Evolutionary conservation across 495 filamentous ascomycete species (phyloP).

Genomic region (Alectoria sarmentosa): DNA sequence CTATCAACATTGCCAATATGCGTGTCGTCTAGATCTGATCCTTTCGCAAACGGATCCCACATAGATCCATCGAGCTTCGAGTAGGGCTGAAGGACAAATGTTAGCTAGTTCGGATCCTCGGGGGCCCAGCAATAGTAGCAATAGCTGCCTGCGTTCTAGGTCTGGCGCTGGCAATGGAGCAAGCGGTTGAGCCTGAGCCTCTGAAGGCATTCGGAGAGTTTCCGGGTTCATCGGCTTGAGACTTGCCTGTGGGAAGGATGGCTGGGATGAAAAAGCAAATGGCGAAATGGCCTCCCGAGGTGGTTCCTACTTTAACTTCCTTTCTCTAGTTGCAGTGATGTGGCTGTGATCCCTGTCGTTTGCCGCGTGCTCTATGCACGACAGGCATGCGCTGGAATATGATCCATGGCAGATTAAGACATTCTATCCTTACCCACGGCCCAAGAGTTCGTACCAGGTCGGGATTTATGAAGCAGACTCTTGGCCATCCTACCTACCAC

Average conservation of each 20-base stretch:
- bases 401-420: background rate
- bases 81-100: background rate
- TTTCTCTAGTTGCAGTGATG: conserved; percentile 12
- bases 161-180: background rate
- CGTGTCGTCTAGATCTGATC: background rate
- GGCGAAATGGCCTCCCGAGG: no score
- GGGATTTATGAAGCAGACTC: background rate
- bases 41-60: background rate
- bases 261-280: no score
- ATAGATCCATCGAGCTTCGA: background rate
- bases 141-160: no score
- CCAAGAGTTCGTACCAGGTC: background rate
- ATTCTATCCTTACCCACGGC: background rate
- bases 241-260: background rate
- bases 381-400: conserved; percentile 16
- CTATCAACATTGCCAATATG: background rate
- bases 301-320: conserved; percentile 2
- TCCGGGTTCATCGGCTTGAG: background rate
- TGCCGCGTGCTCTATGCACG: conserved; percentile 20
- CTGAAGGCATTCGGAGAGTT: background rate
- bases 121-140: background rate
- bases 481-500: background rate
- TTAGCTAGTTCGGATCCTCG: no score
- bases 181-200: background rate
- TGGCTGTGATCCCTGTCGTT: conserved; percentile 15